phyloP scores from a whole-genome alignment of 2,329 filamentous ascomycete genomes.

The Monilinia fructigena region DNA sequence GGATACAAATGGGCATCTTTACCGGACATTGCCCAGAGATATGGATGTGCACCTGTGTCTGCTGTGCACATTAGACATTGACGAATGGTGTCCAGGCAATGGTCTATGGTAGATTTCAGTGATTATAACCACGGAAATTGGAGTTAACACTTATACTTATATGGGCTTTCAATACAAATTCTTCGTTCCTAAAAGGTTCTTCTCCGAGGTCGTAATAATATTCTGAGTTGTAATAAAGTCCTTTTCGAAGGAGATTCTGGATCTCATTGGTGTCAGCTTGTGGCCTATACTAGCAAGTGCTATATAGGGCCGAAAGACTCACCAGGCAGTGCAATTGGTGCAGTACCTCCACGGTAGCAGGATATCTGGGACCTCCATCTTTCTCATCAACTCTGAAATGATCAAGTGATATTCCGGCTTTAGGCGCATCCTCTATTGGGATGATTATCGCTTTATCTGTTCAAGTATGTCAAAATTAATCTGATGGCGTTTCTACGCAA shows the following conservation, averaged over 20 bases:
- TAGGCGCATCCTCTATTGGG: constrained; percentile 3
- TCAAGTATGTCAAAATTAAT: background rate
- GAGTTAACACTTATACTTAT: constrained; percentile 32
- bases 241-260: constrained; percentile 51
- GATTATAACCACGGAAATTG: background rate
- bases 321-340: constrained; percentile 21
- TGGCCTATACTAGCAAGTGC: background rate
- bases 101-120: constrained; percentile 38
- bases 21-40: constrained; percentile 52
- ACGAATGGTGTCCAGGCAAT: constrained; percentile 54
- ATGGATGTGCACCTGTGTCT: constrained; percentile 52
- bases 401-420: constrained; percentile 15
- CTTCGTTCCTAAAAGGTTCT: constrained; percentile 50
- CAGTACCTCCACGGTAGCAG: constrained; percentile 2
- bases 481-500: background rate
- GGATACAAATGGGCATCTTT: constrained; percentile 45
- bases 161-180: constrained; percentile 50
- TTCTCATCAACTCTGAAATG: constrained; percentile 14
- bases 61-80: constrained; percentile 56
- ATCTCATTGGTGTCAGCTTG: background rate
- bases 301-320: background rate
- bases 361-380: constrained; percentile 17
- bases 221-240: constrained; percentile 52
- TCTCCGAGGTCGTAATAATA: constrained; percentile 48
- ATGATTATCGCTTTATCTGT: constrained; percentile 15